These are phyloP conservation scores for Torrubiella hemipterigena DNA, from an alignment of 2,329 filamentous ascomycete species.

Conservation along the genomic window DNA sequence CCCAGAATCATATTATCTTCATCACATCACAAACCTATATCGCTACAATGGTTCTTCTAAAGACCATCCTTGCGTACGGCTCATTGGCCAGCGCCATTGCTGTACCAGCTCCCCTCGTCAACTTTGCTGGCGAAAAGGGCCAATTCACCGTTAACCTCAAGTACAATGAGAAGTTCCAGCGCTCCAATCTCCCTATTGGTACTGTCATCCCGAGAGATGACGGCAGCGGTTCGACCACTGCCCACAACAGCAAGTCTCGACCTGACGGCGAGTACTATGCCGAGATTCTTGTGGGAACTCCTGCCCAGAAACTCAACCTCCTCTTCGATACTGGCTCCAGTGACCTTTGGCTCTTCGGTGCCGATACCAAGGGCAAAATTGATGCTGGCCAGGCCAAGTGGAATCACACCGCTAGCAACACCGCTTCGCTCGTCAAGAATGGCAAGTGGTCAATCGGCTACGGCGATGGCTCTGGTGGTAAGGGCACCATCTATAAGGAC, in stretches of 20 bases:
- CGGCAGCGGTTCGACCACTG: conserved; percentile 1
- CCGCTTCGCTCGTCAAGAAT: conserved; percentile 22
- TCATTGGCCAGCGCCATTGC: not conserved
- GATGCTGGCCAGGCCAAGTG: conserved; percentile 24
- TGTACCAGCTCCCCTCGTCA: not conserved
- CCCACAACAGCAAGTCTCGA: not conserved
- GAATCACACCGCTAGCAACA: conserved; percentile 23
- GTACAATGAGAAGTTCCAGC: conserved; percentile 5
- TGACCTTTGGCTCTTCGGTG: conserved; percentile 26
- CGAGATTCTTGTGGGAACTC: conserved; percentile 16
- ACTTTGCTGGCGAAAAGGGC: not conserved
- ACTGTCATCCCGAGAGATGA: not conserved
- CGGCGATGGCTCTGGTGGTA: conserved; percentile 28
- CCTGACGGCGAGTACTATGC: conserved; percentile 3
- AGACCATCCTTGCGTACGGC: no score
- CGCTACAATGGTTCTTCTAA: no score
- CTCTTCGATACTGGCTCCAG: conserved; percentile 30
- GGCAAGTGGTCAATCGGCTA: conserved; percentile 29
- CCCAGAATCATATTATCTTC: no score
- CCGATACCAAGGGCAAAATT: conserved; percentile 11
- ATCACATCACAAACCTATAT: no score
- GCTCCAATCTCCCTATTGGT: not conserved
- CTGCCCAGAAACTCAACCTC: conserved; percentile 21
- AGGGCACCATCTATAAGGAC: conserved; percentile 30
- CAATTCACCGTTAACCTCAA: conserved; percentile 3